Conservation (phyloP, 2,329 filamentous ascomycete genomes). For the Diaporthe citri region DNA sequence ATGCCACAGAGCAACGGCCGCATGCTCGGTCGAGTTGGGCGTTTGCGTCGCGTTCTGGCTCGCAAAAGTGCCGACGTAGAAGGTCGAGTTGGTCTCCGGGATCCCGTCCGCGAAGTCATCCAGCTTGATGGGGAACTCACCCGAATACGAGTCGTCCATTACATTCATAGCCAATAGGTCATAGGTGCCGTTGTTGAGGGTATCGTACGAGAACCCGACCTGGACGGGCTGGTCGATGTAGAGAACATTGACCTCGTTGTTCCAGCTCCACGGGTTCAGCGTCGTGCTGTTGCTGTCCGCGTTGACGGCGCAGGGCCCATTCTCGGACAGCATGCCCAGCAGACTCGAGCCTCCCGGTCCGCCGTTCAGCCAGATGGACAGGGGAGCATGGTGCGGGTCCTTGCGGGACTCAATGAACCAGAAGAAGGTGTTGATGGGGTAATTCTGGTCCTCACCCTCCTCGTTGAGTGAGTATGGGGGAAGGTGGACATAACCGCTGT, state of each 20-base stretch:
- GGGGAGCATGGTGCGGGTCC: constrained; percentile 39
- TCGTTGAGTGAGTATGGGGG: constrained; percentile 57
- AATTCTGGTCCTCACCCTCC: constrained; percentile 47
- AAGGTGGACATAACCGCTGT: constrained; percentile 70
- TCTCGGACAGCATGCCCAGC: constrained; percentile 65
- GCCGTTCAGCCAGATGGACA: constrained; percentile 60
- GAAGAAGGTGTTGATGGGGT: constrained; percentile 74
- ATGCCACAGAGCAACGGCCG: constrained; percentile 65
- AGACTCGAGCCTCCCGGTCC: constrained; percentile 70
- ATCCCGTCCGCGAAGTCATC: constrained; percentile 33
- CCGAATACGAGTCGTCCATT: constrained; percentile 43
- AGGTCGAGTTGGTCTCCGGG: constrained; percentile 38
- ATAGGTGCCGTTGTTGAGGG: constrained; percentile 44
- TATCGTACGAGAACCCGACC: constrained; percentile 49
- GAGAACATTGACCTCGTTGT: constrained; percentile 72
- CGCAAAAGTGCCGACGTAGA: constrained; percentile 55
- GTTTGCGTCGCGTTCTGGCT: constrained; percentile 58
- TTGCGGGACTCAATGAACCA: constrained; percentile 72
- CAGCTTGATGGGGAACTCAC: constrained; percentile 39
- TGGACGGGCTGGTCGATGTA: constrained; percentile 72
- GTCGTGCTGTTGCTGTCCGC: constrained; percentile 62
- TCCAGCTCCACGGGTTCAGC: constrained; percentile 71
- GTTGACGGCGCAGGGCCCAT: constrained; percentile 64
- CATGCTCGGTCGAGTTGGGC: constrained; percentile 61
- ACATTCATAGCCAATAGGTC: constrained; percentile 41